Conservation (phyloP, 768 basidiomycete genomes). For the Stropharia rugosoannulata region DNA sequence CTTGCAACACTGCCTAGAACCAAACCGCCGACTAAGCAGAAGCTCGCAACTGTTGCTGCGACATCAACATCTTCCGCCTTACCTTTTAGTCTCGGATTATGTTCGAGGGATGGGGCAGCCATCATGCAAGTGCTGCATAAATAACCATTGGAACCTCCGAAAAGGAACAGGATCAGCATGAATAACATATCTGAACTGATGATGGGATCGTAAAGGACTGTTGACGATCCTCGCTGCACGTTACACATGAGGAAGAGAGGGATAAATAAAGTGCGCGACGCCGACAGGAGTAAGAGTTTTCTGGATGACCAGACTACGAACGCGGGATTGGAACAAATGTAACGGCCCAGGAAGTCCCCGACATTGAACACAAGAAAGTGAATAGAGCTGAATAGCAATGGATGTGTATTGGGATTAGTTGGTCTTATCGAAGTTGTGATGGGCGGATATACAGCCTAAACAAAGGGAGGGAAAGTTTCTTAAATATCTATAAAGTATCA, state of each 20-base stretch:
- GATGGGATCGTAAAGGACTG: slow-evolving; percentile 37
- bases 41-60: slow-evolving; percentile 79
- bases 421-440: slow-evolving; percentile 78
- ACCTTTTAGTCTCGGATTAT: slow-evolving; percentile 72
- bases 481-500: background rate
- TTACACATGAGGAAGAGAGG: slow-evolving; percentile 91
- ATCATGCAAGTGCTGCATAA: slow-evolving; percentile 80
- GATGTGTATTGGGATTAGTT: slow-evolving; percentile 64
- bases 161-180: slow-evolving; percentile 68
- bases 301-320: slow-evolving; percentile 70
- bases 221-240: slow-evolving; percentile 48
- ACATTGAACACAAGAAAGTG: slow-evolving; percentile 78
- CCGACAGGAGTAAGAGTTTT: slow-evolving; percentile 59
- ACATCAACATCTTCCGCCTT: slow-evolving; percentile 78
- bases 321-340: slow-evolving; percentile 61
- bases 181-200: slow-evolving; percentile 79
- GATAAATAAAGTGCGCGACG: slow-evolving; percentile 77
- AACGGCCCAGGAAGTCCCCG: slow-evolving; percentile 73
- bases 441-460: slow-evolving; percentile 82
- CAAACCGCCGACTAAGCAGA: slow-evolving; percentile 77
- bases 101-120: slow-evolving; percentile 75
- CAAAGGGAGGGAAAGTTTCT: background rate
- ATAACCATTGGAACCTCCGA: slow-evolving; percentile 84
- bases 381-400: slow-evolving; percentile 76
- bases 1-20: slow-evolving; percentile 75